These are phyloP conservation scores for Fusarium sambucinum DNA, from an alignment of 2,329 filamentous ascomycete species.

Conservation along the genomic window DNA sequence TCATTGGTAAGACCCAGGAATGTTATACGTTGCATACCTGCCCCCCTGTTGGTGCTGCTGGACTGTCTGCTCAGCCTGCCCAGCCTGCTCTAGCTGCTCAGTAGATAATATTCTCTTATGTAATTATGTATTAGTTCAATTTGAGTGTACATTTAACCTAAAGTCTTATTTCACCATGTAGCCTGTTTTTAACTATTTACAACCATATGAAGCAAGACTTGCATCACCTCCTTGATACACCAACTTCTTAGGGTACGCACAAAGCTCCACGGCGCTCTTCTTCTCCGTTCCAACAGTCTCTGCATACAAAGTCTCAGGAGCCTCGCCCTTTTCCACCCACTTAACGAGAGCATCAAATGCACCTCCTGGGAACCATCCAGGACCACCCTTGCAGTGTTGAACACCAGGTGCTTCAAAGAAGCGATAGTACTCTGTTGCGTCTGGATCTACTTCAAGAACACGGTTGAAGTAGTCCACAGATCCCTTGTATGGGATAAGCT, in stretches of 20 bases:
- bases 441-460: background rate
- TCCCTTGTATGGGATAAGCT: constrained; percentile 20
- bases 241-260: constrained; percentile 25
- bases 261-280: constrained; percentile 9
- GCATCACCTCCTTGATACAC: constrained; percentile 9
- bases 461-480: constrained; percentile 31
- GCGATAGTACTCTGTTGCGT: constrained; percentile 24
- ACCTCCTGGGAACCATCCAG: constrained; percentile 21
- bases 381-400: constrained; percentile 17
- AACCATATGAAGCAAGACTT: constrained; percentile 11
- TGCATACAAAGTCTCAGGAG: constrained; percentile 26
- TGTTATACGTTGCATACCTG: constrained; percentile 25
- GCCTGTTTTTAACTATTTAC: background rate
- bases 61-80: background rate
- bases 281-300: constrained; percentile 4
- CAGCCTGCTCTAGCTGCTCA: background rate
- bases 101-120: background rate
- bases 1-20: constrained; percentile 16
- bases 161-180: too few species aligned
- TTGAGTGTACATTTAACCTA: background rate
- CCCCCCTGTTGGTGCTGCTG: constrained; percentile 6
- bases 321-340: constrained; percentile 32
- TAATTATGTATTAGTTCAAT: rapidly evolving
- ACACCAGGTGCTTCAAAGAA: constrained; percentile 36
- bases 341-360: constrained; percentile 15